Conservation (phyloP, 2,329 filamentous ascomycete genomes). For the Aspergillus fructus region DNA sequence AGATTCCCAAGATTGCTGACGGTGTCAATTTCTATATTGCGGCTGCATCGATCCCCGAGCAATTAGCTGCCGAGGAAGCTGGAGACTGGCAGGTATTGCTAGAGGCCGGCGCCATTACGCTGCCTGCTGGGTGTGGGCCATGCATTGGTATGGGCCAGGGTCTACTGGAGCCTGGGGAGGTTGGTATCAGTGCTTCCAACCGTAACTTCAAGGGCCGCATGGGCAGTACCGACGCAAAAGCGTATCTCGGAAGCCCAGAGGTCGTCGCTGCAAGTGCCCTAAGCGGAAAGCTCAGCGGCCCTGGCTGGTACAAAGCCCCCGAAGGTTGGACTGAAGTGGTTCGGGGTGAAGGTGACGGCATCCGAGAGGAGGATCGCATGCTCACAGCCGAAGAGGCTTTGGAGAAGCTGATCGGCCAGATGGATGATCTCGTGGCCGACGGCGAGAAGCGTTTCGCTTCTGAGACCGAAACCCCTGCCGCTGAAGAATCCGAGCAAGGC, state of each 20-base stretch:
- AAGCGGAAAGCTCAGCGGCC: constrained; percentile 55
- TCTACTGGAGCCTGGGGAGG: constrained; percentile 78
- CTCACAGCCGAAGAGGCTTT: constrained; percentile 68
- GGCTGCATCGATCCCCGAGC: constrained; percentile 77
- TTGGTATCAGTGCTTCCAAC: constrained; percentile 80
- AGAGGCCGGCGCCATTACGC: constrained; percentile 71
- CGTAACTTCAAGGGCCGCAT: constrained; percentile 91
- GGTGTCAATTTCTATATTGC: constrained; percentile 87
- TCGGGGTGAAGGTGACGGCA: constrained; percentile 69
- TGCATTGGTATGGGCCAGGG: constrained; percentile 85
- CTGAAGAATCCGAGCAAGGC: constrained; percentile 20
- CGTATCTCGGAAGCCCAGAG: constrained; percentile 85
- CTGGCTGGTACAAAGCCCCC: constrained; percentile 74
- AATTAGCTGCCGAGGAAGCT: constrained; percentile 70
- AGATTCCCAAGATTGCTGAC: constrained; percentile 67
- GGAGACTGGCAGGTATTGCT: constrained; percentile 84
- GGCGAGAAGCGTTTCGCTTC: constrained; percentile 13
- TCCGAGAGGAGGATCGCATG: constrained; percentile 63
- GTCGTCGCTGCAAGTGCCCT: constrained; percentile 89
- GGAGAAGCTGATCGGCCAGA: constrained; percentile 67
- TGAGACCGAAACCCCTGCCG: constrained; percentile 8
- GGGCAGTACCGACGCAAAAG: constrained; percentile 75
- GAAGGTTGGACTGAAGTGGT: constrained; percentile 62
- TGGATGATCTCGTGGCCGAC: constrained; percentile 50
- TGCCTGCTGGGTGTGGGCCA: constrained; percentile 74